Evolutionary conservation across 1,139 yeast genomes (phyloP).

Genomic region (Taiozyma onychis): DNA sequence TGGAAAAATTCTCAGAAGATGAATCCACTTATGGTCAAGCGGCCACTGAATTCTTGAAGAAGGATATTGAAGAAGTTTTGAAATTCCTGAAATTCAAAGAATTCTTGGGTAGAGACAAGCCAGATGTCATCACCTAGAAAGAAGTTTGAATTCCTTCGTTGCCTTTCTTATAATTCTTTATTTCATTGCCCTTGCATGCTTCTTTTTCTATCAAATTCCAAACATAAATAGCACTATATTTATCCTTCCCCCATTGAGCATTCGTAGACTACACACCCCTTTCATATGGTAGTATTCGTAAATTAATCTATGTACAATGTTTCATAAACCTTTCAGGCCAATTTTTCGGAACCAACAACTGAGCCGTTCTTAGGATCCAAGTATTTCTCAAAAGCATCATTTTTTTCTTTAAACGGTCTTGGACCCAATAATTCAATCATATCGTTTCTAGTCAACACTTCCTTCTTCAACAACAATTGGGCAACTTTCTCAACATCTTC

Average conservation of each 20-base stretch:
- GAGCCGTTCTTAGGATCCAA: constrained; percentile 32
- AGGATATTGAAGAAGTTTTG: constrained; percentile 60
- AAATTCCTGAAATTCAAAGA: constrained; percentile 66
- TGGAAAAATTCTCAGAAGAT: constrained; percentile 78
- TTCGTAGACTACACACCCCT: background rate
- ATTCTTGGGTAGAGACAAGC: constrained; percentile 75
- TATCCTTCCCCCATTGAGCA: background rate
- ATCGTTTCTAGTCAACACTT: constrained; percentile 84
- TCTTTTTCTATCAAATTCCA: background rate
- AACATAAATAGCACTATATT: background rate
- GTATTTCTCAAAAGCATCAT: constrained; percentile 92
- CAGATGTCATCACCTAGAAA: constrained; percentile 74
- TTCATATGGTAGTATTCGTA: background rate
- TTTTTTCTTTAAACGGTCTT: constrained; percentile 79
- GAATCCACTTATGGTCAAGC: constrained; percentile 39
- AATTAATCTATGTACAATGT: background rate
- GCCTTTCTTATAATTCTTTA: background rate
- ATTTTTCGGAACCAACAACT: background rate
- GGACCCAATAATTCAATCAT: constrained; percentile 84
- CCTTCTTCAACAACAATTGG: constrained; percentile 73
- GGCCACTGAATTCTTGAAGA: constrained; percentile 67
- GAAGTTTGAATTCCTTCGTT: background rate
- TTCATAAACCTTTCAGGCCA: background rate
- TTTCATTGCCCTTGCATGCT: background rate
- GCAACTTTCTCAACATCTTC: constrained; percentile 82